Evolutionary conservation across 2,329 filamentous ascomycete genomes (phyloP).

Genomic region (Fusarium circinatum): DNA sequence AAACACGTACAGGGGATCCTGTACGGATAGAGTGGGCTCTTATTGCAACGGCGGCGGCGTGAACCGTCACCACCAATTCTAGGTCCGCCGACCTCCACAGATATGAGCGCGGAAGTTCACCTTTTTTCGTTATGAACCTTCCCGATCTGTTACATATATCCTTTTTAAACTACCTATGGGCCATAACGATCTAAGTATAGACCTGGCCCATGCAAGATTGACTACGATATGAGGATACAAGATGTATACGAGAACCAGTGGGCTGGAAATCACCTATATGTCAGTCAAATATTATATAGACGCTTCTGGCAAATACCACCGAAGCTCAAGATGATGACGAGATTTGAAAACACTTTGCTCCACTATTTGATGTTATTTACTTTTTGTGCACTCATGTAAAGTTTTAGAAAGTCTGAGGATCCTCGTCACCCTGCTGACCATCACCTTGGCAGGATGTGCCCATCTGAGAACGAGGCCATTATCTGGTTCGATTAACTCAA

Average conservation of each 20-base stretch:
- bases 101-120: conserved; percentile 3
- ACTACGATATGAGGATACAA: conserved; percentile 33
- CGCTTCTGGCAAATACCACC: conserved; percentile 21
- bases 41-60: conserved; percentile 30
- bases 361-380: conserved; percentile 3
- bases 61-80: conserved; percentile 9
- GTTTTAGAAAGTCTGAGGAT: conserved; percentile 4
- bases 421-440: conserved; percentile 4
- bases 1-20: conserved; percentile 16
- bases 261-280: conserved; percentile 35
- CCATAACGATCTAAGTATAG: conserved; percentile 31
- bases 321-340: conserved; percentile 23
- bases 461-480: background rate
- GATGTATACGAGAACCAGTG: conserved; percentile 36
- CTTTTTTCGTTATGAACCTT: conserved; percentile 13
- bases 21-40: conserved; percentile 21
- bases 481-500: conserved; percentile 6
- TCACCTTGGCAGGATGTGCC: background rate
- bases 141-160: conserved; percentile 4
- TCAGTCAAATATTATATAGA: conserved; percentile 32
- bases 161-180: background rate
- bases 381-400: background rate
- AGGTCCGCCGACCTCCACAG: conserved; percentile 12
- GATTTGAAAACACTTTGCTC: conserved; percentile 6
- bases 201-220: conserved; percentile 24